A percentile compares a stretch with the other conserved stretches of the same genome.
These are phyloP conservation scores for Torulaspora quercuum DNA, from an alignment of 805 yeast genomes.

Conservation along the genomic window DNA sequence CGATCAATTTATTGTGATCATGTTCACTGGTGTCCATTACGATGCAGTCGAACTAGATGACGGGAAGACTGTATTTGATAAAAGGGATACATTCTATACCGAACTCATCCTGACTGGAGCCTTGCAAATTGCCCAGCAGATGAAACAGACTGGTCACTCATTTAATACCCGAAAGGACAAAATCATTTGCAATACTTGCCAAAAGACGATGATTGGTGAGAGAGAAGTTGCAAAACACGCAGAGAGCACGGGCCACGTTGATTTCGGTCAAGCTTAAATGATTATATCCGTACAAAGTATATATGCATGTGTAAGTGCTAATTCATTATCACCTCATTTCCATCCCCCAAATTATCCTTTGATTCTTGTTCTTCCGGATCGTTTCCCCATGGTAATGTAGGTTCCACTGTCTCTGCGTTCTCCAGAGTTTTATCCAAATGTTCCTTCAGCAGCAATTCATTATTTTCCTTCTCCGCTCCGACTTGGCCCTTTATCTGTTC, in stretches of 20 bases:
- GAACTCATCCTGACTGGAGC: constrained; percentile 39
- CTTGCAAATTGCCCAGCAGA: constrained; percentile 39
- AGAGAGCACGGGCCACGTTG: constrained; percentile 52
- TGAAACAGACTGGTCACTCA: constrained; percentile 53
- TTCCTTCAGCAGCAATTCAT: constrained; percentile 40
- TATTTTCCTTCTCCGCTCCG: constrained; percentile 45
- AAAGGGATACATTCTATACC: constrained; percentile 33
- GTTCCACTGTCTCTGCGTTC: constrained; percentile 33
- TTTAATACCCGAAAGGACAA: constrained; percentile 62
- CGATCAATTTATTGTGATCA: constrained; percentile 46
- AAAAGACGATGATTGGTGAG: constrained; percentile 54
- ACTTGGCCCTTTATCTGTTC: constrained; percentile 53
- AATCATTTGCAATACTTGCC: constrained; percentile 57
- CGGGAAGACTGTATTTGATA: constrained; percentile 42
- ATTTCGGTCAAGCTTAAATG: constrained; percentile 52
- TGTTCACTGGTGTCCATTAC: constrained; percentile 72
- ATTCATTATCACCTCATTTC: constrained; percentile 20
- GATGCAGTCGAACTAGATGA: constrained; percentile 52
- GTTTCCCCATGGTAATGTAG: constrained; percentile 33
- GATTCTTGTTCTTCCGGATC: constrained; percentile 14
- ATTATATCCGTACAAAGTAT: constrained; percentile 3
- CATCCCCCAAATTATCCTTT: constrained; percentile 15
- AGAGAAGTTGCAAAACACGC: constrained; percentile 65
- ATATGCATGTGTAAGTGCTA: constrained; percentile 5
- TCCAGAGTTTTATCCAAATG: constrained; percentile 30